Evolutionary conservation across 2,329 filamentous ascomycete genomes (phyloP), one percentile per base, ranked within the genome.

Genomic region (Hortaea werneckii): DNA sequence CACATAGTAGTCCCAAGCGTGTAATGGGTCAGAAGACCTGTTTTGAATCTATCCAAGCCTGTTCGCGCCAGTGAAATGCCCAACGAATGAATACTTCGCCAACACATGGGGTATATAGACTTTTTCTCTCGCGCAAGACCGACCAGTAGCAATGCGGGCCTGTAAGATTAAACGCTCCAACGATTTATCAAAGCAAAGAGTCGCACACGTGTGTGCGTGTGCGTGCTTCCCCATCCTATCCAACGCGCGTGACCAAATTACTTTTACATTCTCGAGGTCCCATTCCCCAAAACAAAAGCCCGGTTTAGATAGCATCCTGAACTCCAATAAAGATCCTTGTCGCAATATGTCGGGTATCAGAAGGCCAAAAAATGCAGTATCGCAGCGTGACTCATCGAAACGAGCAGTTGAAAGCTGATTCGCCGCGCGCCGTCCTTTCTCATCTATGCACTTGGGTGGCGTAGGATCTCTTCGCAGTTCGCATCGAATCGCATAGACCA

Each of bases 401-500:
- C 20, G 20, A 20, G 20, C 20, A 20, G 20, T 20, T 20, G 20
- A 20, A 20, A 20, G 20, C 40, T 20, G 26, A 38, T 46, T 40
- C 40, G 44, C 32, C 42, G 20, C n/a, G n/a, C 34, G 7, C 9
- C 12, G 12, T 9, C 40, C n/a, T 35, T 35, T n/a, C 32, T 35
- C 32, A 9, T 35, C 48, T 50, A 50, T 45, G 48, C 62, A 43
- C 63, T 63, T 46, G 76, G 74, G 54, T 73, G 65, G 51, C 73
- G 72, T 48, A 96, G 73, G 56, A 96, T 90, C 28, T 90, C 85
- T 60, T 94, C 87, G 69, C 88, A 95, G 74, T 96, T 95, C 66
- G 86, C 87, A 61, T 95, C 88, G 67, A 95, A 98, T 40, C 90
- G 84, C 69, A 94, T 80, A 65, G 85, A 88, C 87, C 90, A 98